Percentiles rank a stretch among this genome's conserved stretches.
These are phyloP conservation scores for Mycena amicta DNA, from an alignment of 768 basidiomycete genomes.

Conservation along the genomic window DNA sequence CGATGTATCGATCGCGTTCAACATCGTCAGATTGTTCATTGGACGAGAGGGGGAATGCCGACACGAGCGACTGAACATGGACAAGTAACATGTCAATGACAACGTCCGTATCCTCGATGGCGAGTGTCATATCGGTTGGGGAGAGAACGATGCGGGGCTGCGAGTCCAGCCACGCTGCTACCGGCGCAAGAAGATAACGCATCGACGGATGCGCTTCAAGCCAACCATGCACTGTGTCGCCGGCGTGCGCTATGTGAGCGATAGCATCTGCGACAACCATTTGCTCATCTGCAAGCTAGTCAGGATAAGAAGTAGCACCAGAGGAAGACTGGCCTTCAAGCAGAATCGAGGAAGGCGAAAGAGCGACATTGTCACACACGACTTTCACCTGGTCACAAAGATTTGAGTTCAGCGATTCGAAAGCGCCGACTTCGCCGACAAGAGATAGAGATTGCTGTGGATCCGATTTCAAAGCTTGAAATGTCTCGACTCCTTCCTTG, in stretches of 20 bases:
- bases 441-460: neutral
- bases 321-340: constrained; percentile 7
- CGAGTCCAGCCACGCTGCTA: constrained; percentile 33
- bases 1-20: constrained; percentile 51
- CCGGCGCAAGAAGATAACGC: constrained; percentile 35
- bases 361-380: constrained; percentile 17
- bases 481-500: neutral
- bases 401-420: neutral
- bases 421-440: neutral
- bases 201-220: constrained; percentile 29
- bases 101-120: constrained; percentile 31
- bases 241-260: constrained; percentile 4
- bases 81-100: constrained; percentile 69
- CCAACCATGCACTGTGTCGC: constrained; percentile 28
- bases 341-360: constrained; percentile 14
- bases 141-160: constrained; percentile 7
- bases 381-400: neutral
- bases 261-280: constrained; percentile 7
- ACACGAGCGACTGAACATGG: constrained; percentile 62
- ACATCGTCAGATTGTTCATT: constrained; percentile 29
- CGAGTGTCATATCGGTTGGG: neutral
- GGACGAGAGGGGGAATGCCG: constrained; percentile 34
- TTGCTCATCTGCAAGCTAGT: constrained; percentile 15
- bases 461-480: neutral
- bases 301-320: neutral